These are phyloP conservation scores for Hanseniaspora sp. DNA, from an alignment of 1,139 yeast species.

Conservation along the genomic window DNA sequence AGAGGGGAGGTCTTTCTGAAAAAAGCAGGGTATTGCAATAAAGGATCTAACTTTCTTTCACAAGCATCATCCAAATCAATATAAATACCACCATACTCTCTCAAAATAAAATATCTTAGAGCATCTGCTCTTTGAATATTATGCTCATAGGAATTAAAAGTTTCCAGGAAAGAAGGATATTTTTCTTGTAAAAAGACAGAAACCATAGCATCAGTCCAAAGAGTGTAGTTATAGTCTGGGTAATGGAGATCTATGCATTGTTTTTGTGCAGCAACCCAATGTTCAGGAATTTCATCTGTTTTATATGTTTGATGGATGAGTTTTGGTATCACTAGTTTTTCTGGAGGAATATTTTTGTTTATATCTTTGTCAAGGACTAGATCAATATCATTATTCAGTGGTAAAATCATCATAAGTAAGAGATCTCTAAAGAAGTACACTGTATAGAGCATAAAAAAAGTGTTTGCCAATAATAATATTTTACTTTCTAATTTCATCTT, in stretches of 20 bases:
- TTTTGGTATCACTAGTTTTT: constrained; percentile 56
- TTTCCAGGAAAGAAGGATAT: constrained; percentile 74
- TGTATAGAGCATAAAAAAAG: constrained; percentile 43
- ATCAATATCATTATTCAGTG: constrained; percentile 50
- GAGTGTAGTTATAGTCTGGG: constrained; percentile 73
- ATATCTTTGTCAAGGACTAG: constrained; percentile 44
- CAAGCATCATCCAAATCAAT: constrained; percentile 89
- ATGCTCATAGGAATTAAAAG: constrained; percentile 67
- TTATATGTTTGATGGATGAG: constrained; percentile 91
- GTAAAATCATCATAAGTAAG: constrained; percentile 61
- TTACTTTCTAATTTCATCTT: constrained; percentile 46
- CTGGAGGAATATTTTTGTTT: constrained; percentile 23
- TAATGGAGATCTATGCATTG: constrained; percentile 59
- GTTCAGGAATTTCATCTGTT: constrained; percentile 61
- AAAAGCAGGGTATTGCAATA: constrained; percentile 72
- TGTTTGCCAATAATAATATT: constrained; percentile 48
- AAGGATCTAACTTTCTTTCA: constrained; percentile 61
- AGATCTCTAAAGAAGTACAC: constrained; percentile 61
- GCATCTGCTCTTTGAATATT: constrained; percentile 89
- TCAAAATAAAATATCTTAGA: constrained; percentile 74
- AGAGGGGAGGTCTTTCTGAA: constrained; percentile 81
- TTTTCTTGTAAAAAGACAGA: constrained; percentile 64
- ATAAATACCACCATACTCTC: constrained; percentile 80
- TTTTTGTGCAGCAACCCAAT: constrained; percentile 70
- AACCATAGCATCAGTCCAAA: constrained; percentile 86